Conservation (phyloP, 2,329 filamentous ascomycete species). For the Colletotrichum graminicola region DNA sequence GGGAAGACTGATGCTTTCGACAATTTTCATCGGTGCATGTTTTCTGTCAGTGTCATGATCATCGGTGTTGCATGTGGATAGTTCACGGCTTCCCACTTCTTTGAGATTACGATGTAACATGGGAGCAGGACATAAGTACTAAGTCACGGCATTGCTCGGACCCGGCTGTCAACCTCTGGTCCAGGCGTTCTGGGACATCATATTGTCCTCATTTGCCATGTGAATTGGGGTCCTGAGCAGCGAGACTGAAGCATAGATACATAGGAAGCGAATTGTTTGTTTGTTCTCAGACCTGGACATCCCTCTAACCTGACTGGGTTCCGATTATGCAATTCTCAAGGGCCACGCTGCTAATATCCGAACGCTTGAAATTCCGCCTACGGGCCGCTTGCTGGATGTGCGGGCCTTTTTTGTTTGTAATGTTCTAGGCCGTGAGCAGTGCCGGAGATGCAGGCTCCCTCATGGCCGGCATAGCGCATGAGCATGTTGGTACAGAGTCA, state of each 20-base stretch:
- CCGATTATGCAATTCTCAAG: not conserved
- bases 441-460: constrained; percentile 31
- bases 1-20: too few relatives aligned
- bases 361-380: not conserved
- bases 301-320: too few relatives aligned
- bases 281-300: not conserved
- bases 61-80: constrained; percentile 1
- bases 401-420: constrained; percentile 18
- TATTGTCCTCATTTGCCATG: too few relatives aligned
- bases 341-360: not conserved
- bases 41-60: not conserved
- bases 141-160: too few relatives aligned
- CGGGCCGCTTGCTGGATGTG: not conserved
- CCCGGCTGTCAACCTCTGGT: not conserved
- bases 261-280: too few relatives aligned
- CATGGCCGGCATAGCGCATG: constrained; percentile 17
- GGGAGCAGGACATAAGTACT: not conserved
- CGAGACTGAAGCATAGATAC: too few relatives aligned
- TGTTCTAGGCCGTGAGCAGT: constrained; percentile 5
- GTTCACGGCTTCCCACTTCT: not conserved
- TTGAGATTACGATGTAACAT: not conserved
- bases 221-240: not conserved
- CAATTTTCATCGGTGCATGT: not conserved
- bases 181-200: not conserved
- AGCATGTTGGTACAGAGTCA: not conserved